A percentile compares a stretch with the other conserved stretches of the same genome.
phyloP scores from a whole-genome alignment of 2,329 filamentous ascomycete genomes.

The Botryotinia narcissicola region DNA sequence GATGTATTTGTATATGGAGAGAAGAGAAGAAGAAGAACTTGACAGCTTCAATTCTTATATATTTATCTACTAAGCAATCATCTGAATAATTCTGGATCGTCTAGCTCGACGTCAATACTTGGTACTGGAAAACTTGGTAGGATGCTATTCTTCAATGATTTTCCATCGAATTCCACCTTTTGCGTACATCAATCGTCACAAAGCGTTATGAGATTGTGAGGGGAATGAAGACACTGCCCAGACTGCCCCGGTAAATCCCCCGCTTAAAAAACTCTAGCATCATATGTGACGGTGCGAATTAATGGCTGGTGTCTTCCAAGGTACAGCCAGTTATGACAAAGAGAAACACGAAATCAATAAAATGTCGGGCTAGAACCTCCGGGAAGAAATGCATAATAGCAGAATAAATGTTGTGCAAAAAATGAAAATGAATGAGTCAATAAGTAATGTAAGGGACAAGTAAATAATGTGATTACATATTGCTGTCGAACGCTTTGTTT shows the following conservation, averaged over 20 bases:
- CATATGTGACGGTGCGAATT: slow-evolving; percentile 4
- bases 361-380: background rate
- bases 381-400: background rate
- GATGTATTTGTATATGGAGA: background rate
- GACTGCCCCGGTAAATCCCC: background rate
- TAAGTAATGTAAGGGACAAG: background rate
- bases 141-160: background rate
- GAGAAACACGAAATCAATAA: background rate
- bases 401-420: background rate
- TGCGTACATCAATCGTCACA: background rate
- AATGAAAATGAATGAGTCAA: background rate
- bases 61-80: background rate
- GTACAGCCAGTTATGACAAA: background rate
- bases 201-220: background rate
- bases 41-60: background rate
- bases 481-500: too few relatives aligned
- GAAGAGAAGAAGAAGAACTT: background rate
- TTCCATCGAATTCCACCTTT: background rate
- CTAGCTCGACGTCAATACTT: background rate
- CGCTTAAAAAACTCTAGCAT: background rate
- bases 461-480: too few relatives aligned
- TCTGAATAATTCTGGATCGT: background rate
- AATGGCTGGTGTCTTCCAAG: background rate
- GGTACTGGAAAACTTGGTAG: background rate
- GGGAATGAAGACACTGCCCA: background rate